Percentiles rank a stretch among this genome's conserved stretches.
phyloP scores from a whole-genome alignment of 768 basidiomycete genomes.

The Bullera alba region DNA sequence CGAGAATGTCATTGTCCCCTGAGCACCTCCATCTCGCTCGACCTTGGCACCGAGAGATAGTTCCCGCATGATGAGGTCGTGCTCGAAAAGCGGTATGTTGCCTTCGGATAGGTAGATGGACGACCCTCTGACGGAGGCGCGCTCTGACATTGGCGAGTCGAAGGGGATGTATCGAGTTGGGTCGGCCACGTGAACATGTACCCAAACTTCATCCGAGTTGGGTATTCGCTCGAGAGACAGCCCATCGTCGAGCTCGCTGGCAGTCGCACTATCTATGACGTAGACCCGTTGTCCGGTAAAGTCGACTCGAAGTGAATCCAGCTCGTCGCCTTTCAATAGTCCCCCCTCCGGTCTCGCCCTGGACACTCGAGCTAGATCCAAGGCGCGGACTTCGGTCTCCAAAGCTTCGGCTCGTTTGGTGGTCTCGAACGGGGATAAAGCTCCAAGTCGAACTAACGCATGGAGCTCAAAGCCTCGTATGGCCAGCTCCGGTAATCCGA shows the following conservation, averaged over 20 bases:
- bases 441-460: conserved; percentile 68
- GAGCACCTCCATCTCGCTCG: conserved; percentile 38
- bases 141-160: conserved; percentile 56
- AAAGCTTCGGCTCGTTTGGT: conserved; percentile 21
- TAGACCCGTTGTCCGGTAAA: conserved; percentile 54
- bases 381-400: not conserved
- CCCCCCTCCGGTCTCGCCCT: not conserved
- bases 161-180: conserved; percentile 74
- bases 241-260: conserved; percentile 89
- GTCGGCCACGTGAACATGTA: conserved; percentile 90
- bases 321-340: conserved; percentile 25
- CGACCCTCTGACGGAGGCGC: conserved; percentile 54
- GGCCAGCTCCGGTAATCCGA: conserved; percentile 44
- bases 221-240: conserved; percentile 67
- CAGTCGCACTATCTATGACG: conserved; percentile 71
- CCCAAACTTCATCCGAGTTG: conserved; percentile 61
- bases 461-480: no score
- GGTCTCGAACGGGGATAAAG: conserved; percentile 48
- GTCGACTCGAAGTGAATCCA: conserved; percentile 30
- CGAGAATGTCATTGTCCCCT: conserved; percentile 74
- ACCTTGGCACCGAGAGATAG: conserved; percentile 52
- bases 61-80: conserved; percentile 42
- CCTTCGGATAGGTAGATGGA: conserved; percentile 63
- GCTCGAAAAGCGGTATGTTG: conserved; percentile 68
- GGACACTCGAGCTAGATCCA: not conserved